Evolutionary conservation across 129 eudicot genomes (phyloP), one percentile per base, ranked within the genome.

Genomic region (Calendula officinalis): DNA sequence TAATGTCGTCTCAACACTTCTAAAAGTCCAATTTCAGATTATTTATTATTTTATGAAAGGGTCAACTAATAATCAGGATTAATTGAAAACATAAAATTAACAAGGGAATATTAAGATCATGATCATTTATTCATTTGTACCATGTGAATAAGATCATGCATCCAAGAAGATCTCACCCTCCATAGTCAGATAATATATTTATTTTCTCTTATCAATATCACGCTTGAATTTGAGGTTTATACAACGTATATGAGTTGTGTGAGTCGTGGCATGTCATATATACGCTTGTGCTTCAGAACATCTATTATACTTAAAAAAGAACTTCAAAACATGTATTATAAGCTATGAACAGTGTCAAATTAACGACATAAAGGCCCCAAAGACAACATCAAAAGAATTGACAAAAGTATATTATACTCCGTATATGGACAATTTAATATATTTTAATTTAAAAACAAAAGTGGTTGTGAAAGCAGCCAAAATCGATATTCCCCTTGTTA

Each of bases 161-260:
- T 45, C 45, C 59, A 73, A 64, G 66, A 64, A 73, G 78, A 73
- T 73, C 72, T 73, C 66, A 73, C 72, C 72, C 36, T 56, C 77
- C 62, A 37, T 64, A 53, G 78, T 73, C 78, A 65, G 46, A 64
- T 65, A 50, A n/a, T 59, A 60, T 60, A 30, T 60, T 48, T 46
- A 27, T 64, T 64, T 27, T 33, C 42, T 60, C 75, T 5, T 50
- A 49, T 32, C 46, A 40, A 73, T 57, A 40, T 56, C 37, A 56
- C 65, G 38, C 60, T 57, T 73, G 66, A 33, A 45, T 56, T 46
- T 73, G 27, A 56, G 51, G 52, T 73, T 55, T 56, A 56, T 56
- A 56, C 67, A 73, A n/a, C 64, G 76, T 33, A 64, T 41, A 37
- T 73, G 72, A 73, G 59, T 64, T 56, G 59, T 30, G 43, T 64